Percentiles rank a stretch among this genome's conserved stretches.
These are phyloP conservation scores for Arabis alpina DNA, from an alignment of 345 rosid genomes.

Conservation along the genomic window DNA sequence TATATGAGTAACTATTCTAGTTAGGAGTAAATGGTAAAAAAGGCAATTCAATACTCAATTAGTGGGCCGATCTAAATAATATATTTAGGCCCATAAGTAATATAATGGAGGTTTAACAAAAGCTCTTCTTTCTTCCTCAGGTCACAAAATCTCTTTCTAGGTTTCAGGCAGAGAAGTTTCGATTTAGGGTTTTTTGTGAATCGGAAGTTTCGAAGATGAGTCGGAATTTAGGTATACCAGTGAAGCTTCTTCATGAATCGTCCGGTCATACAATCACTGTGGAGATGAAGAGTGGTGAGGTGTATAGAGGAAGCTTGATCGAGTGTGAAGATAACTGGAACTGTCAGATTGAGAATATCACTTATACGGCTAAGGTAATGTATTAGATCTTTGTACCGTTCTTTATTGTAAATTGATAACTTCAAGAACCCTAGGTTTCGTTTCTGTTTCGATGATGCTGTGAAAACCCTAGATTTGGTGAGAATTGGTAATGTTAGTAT, in stretches of 20 bases:
- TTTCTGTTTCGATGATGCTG: background rate
- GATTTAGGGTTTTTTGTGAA: conserved; percentile 42
- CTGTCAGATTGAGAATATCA: conserved; percentile 77
- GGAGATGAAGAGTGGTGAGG: conserved; percentile 82
- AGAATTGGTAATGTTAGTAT: background rate
- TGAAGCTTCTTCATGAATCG: conserved; percentile 75
- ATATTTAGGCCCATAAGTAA: background rate
- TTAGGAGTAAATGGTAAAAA: background rate
- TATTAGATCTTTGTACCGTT: no score
- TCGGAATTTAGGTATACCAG: conserved; percentile 76
- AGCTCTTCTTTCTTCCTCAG: no score
- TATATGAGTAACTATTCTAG: no score
- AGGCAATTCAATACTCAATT: background rate
- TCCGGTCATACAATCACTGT: conserved; percentile 70
- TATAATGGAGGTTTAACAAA: no score
- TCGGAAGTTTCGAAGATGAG: conserved; percentile 50
- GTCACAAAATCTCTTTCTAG: no score
- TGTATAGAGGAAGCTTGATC: conserved; percentile 72
- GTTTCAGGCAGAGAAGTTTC: no score
- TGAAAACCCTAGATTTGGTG: conserved; percentile 23
- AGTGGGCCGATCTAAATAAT: background rate
- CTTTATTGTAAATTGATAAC: no score
- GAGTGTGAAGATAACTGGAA: conserved; percentile 92
- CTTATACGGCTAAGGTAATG: conserved; percentile 69
- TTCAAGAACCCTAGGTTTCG: background rate